phyloP scores from a whole-genome alignment of 805 yeast species.

The Sporopachydermia lactativora region DNA sequence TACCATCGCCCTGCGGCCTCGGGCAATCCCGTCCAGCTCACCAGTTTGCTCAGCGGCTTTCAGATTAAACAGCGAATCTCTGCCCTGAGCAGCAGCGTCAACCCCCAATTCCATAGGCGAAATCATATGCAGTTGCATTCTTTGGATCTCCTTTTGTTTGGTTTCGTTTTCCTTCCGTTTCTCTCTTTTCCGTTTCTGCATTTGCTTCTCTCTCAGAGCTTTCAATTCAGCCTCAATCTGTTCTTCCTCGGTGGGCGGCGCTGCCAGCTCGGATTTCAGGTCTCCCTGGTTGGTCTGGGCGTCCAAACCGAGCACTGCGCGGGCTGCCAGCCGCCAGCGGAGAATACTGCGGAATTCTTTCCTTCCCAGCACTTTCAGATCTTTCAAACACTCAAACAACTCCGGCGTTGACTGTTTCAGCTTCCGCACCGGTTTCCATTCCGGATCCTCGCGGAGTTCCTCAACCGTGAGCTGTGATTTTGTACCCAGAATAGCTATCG shows the following conservation, averaged over 20 bases:
- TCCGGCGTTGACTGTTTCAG: conserved; percentile 70
- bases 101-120: conserved; percentile 88
- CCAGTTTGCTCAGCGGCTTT: conserved; percentile 85
- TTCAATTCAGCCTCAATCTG: conserved; percentile 76
- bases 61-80: conserved; percentile 69
- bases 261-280: conserved; percentile 35
- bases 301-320: conserved; percentile 60
- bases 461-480: conserved; percentile 51
- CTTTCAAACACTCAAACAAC: conserved; percentile 71
- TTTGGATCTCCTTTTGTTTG: conserved; percentile 73
- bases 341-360: conserved; percentile 80
- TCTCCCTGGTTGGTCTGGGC: conserved; percentile 28
- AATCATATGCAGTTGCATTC: conserved; percentile 94
- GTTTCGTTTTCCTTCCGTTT: conserved; percentile 69
- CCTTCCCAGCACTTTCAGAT: conserved; percentile 85
- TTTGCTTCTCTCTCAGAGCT: conserved; percentile 56
- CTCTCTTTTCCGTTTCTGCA: conserved; percentile 59
- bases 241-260: conserved; percentile 73
- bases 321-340: conserved; percentile 80
- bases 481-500: conserved; percentile 69
- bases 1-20: conserved; percentile 55
- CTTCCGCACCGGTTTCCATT: conserved; percentile 58
- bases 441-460: conserved; percentile 36
- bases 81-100: conserved; percentile 75
- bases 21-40: conserved; percentile 51